phyloP scores from a whole-genome alignment of 441 rosid genomes.

The Breynia disticha region DNA sequence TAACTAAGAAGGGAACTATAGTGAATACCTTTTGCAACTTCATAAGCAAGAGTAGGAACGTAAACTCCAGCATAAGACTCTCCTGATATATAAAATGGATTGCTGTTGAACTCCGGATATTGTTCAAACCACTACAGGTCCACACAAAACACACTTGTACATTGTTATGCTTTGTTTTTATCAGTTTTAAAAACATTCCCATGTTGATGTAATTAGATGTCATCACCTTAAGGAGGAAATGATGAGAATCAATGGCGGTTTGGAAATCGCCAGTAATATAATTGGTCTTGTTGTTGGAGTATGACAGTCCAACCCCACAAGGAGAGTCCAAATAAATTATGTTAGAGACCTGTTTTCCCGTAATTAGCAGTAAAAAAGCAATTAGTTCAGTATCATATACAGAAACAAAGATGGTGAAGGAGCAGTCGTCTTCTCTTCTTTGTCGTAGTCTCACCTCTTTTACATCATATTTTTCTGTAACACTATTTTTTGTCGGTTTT shows the following conservation, averaged over 20 bases:
- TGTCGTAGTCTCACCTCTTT: too few relatives aligned
- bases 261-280: slow-evolving; percentile 32
- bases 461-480: too few relatives aligned
- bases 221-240: slow-evolving; percentile 42
- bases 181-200: not conserved
- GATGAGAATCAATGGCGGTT: slow-evolving; percentile 42
- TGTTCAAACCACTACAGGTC: slow-evolving; percentile 33
- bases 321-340: slow-evolving; percentile 58
- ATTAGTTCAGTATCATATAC: not conserved
- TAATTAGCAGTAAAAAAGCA: not conserved
- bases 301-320: slow-evolving; percentile 49
- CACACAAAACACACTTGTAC: not conserved
- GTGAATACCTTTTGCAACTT: slow-evolving; percentile 39
- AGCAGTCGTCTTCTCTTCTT: too few relatives aligned
- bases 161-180: not conserved
- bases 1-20: not conserved
- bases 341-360: slow-evolving; percentile 37
- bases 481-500: too few relatives aligned
- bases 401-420: too few relatives aligned
- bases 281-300: slow-evolving; percentile 19
- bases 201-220: not conserved
- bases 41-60: slow-evolving; percentile 46
- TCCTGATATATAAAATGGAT: slow-evolving; percentile 52
- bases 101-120: slow-evolving; percentile 39
- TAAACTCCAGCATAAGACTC: slow-evolving; percentile 66